Evolutionary conservation across 1,284 basidiomycete species (phyloP), one percentile per base, ranked within the genome.

Genomic region (Wallemia hederae): DNA sequence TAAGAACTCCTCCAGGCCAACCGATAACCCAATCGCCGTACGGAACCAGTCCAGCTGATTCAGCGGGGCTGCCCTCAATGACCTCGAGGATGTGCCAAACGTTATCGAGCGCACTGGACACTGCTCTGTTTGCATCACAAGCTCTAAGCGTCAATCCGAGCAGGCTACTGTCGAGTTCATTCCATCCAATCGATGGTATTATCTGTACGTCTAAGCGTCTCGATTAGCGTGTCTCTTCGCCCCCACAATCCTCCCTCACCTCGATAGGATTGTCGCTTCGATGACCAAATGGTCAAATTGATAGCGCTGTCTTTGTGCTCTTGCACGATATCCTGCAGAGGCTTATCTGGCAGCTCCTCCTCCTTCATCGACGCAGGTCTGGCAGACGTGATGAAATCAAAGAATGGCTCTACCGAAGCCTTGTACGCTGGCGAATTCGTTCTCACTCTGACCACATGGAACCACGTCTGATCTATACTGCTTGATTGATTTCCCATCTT

Each of bases 61-160:
- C 90, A 2, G 92, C 92, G 7, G 94, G 94, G 63, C 85, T 89
- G 22, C 89, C 90, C 70, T 97, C 91, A 33, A 94, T 73, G 7
- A 98, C 89, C 69, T 98, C 94, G 59, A 98, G 75, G 58, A 98
- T 89, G 71, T 98, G 92, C 91, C 92, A 98, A 5, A 97, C 89
- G 64, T 85, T 89, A 68, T 94, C 87, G 24, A 87, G 75, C 19
- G 89, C 84, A 49, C 14, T 17, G 22, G 11, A 17, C 11, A 49
- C 22, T 22, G 39, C 39, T n/a, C n/a, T 49, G n/a, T 49, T 49
- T 17, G 39, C 39, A n/a, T 49, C 39, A 22, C 39, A 49, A 11
- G 39, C 39, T 14, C 39, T 14, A 5, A 49, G 22, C 11, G 39
- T 49, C 5, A 49, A 22, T 11, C 39, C 39, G 14, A 49, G n/a